Evolutionary conservation across 2,329 filamentous ascomycete species (phyloP), one percentile per base, ranked within the genome.

Genomic region (Sporothrix phasma): DNA sequence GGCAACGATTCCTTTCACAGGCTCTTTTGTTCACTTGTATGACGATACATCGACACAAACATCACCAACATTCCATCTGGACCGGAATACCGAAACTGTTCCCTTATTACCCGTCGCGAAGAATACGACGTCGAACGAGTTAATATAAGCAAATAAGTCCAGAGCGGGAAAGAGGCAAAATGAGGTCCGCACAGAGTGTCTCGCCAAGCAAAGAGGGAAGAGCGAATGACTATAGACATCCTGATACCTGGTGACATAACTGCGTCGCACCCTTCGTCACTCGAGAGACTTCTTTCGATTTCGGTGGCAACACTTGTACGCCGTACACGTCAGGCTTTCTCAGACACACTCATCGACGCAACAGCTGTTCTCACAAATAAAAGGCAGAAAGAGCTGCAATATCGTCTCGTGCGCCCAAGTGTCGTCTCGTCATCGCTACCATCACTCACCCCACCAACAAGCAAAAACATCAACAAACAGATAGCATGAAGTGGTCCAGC

Each of bases 401-500:
- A 22, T 34, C 29, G 29, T 54, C n/a, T 22, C 10, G 29, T n/a
- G n/a, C n/a, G n/a, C n/a, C 17, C 13, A 54, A 54, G 10, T 22
- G 37, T 37, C 29, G 37, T 22, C 51, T 39, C 31, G 10, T 24
- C 51, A 24, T 43, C 41, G 15, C 5, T 17, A n/a, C n/a, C 41
- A 43, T 8, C 17, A n/a, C 3, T 34, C 47, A 26, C 15, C 26
- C 26, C 47, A 34, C 17, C 17, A 31, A 3, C 37, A n/a, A 7
- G 10, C 19, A 22, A n/a, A 43, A 4, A n/a, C 19, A 43, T n/a
- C 24, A 26, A n/a, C 10, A 31, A 34, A 26, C 34, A 4, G 37
- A 43, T 17, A 53, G 15, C 31, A 62, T 62, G 60, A 62, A 53
- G 47, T 62, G 60, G 60, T 53, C 34, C 11, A 41, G 17, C 34